Percentiles rank a stretch among this genome's conserved stretches.
These are phyloP conservation scores for Canariomyces notabilis DNA, from an alignment of 2,329 filamentous ascomycete genomes.

Conservation along the genomic window DNA sequence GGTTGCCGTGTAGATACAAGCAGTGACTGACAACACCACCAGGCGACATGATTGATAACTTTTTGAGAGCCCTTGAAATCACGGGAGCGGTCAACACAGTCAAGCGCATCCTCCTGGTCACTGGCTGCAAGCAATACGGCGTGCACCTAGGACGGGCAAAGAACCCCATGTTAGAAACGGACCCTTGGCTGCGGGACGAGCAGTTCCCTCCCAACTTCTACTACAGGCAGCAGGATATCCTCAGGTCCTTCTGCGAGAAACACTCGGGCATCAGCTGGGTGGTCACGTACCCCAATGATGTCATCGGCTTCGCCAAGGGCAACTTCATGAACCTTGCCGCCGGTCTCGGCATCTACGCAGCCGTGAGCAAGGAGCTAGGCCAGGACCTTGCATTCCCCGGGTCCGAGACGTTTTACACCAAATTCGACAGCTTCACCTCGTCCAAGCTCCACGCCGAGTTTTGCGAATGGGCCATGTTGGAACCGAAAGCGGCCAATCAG, in stretches of 20 bases:
- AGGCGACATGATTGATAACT: conserved; percentile 43
- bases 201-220: conserved; percentile 45
- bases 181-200: conserved; percentile 38
- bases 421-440: conserved; percentile 32
- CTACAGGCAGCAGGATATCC: conserved; percentile 44
- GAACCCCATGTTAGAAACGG: conserved; percentile 43
- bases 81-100: conserved; percentile 37
- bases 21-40: background rate
- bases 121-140: conserved; percentile 48
- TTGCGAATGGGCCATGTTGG: conserved; percentile 32
- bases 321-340: conserved; percentile 39
- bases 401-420: conserved; percentile 32
- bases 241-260: conserved; percentile 28
- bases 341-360: conserved; percentile 37
- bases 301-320: conserved; percentile 31
- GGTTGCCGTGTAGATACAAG: background rate
- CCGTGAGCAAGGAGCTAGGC: conserved; percentile 32
- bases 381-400: conserved; percentile 32
- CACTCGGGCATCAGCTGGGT: conserved; percentile 23
- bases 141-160: conserved; percentile 46
- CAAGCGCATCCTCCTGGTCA: conserved; percentile 45
- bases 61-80: conserved; percentile 40
- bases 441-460: conserved; percentile 33
- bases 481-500: conserved; percentile 32
- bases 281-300: conserved; percentile 32